A percentile compares a stretch with the other conserved stretches of the same genome.
Conservation (phyloP, 1,139 yeast species). For the Yamadazyma mexicana region DNA sequence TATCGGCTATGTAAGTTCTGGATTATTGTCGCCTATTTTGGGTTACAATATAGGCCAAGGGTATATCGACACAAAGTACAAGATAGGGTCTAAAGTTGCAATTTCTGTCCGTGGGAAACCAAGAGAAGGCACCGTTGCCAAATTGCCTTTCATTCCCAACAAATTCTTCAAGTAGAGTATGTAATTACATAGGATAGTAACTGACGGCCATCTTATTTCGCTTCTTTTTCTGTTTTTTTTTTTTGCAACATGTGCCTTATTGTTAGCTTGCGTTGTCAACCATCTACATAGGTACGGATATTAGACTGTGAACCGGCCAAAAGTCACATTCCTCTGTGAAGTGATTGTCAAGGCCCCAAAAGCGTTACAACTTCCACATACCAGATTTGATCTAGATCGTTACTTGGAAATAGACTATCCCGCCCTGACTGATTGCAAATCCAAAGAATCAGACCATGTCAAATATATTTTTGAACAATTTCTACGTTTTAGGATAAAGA, state of each 20-base stretch:
- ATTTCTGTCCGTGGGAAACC: constrained; percentile 83
- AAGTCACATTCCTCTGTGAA: not conserved
- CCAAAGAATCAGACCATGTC: not conserved
- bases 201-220: too few relatives aligned
- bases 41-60: constrained; percentile 94
- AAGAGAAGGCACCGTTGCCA: constrained; percentile 71
- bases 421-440: too few relatives aligned
- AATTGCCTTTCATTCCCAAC: constrained; percentile 81
- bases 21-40: constrained; percentile 84
- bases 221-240: too few relatives aligned
- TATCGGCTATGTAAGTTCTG: constrained; percentile 83
- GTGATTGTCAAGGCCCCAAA: not conserved
- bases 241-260: too few relatives aligned
- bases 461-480: not conserved
- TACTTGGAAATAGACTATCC: too few relatives aligned
- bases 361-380: too few relatives aligned
- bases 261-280: too few relatives aligned
- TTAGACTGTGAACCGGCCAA: not conserved
- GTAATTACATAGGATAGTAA: too few relatives aligned
- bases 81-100: constrained; percentile 71
- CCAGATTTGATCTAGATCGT: too few relatives aligned
- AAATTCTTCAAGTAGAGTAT: constrained; percentile 52
- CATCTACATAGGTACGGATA: too few relatives aligned
- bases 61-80: constrained; percentile 73
- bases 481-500: not conserved